phyloP scores from a whole-genome alignment of 495 filamentous ascomycete genomes.

The Neurospora cerealis region DNA sequence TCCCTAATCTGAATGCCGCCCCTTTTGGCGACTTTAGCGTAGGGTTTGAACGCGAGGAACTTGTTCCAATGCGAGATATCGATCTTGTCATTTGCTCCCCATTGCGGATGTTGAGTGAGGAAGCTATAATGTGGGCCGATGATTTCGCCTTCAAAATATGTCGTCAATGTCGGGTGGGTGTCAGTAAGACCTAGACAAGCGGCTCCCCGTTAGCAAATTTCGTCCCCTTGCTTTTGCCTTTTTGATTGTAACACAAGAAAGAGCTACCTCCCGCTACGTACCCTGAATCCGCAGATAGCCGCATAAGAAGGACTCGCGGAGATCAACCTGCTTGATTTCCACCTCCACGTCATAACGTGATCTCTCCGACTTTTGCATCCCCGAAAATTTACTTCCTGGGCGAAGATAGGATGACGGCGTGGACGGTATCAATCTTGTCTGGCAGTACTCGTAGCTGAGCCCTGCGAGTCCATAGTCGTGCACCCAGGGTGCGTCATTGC shows the following conservation, averaged over 20 bases:
- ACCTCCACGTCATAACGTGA: conserved; percentile 93
- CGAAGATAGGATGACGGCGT: conserved; percentile 75
- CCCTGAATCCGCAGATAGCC: conserved; percentile 96
- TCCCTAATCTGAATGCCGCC: conserved; percentile 46
- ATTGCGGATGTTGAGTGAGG: conserved; percentile 75
- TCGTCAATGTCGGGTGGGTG: conserved; percentile 91
- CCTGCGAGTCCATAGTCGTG: conserved; percentile 23
- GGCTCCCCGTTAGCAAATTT: neutral
- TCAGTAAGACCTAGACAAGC: conserved; percentile 66
- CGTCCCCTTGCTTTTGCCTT: neutral
- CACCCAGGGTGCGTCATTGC: conserved; percentile 13
- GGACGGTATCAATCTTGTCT: conserved; percentile 50
- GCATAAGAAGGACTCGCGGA: conserved; percentile 89
- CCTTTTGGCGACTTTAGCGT: conserved; percentile 63
- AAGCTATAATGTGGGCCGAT: conserved; percentile 94
- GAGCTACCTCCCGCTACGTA: conserved; percentile 27
- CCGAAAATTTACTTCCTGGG: conserved; percentile 78
- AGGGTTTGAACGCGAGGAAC: conserved; percentile 75
- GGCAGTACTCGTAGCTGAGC: conserved; percentile 57
- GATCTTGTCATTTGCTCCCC: conserved; percentile 87
- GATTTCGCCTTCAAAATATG: conserved; percentile 97
- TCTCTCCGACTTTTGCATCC: conserved; percentile 83
- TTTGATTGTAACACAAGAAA: neutral
- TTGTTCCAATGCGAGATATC: conserved; percentile 91
- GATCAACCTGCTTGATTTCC: conserved; percentile 92